A percentile compares a stretch with the other conserved stretches of the same genome.
These are phyloP conservation scores for Citrus mangshanensis DNA, from an alignment of 345 rosid species.

Conservation along the genomic window DNA sequence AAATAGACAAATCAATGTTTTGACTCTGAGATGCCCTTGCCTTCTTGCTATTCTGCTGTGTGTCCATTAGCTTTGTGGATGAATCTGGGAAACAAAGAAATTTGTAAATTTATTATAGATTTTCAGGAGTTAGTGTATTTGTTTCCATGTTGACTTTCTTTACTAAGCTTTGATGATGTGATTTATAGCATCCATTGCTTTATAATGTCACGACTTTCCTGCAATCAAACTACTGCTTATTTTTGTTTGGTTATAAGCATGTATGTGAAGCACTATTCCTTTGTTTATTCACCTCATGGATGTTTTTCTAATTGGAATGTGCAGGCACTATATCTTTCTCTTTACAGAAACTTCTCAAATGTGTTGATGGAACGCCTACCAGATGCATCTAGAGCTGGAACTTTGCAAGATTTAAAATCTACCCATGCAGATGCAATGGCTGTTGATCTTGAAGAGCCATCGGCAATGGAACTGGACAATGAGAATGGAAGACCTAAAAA, in stretches of 20 bases:
- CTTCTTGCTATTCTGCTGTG: no score
- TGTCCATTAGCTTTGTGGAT: not conserved
- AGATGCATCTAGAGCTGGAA: conserved; percentile 58
- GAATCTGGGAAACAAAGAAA: not conserved
- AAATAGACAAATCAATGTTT: not conserved
- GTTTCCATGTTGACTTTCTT: not conserved
- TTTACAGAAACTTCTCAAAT: conserved; percentile 64
- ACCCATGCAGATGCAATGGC: conserved; percentile 47
- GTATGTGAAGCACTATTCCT: not conserved
- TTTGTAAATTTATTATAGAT: not conserved
- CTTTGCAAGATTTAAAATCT: conserved; percentile 60
- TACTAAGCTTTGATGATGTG: not conserved
- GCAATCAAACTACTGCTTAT: not conserved
- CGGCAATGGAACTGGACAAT: conserved; percentile 77
- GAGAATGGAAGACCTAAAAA: conserved; percentile 59
- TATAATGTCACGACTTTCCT: not conserved
- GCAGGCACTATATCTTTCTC: conserved; percentile 61
- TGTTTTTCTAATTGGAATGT: conserved; percentile 14
- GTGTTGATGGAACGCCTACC: conserved; percentile 81
- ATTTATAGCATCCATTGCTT: not conserved
- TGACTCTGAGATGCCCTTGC: no score
- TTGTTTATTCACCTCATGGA: not conserved
- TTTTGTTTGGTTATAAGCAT: not conserved
- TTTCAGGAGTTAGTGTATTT: not conserved
- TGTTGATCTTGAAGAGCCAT: conserved; percentile 48